These are phyloP conservation scores for Rhizoctonia solani DNA, from an alignment of 1,284 basidiomycete genomes.

Conservation along the genomic window DNA sequence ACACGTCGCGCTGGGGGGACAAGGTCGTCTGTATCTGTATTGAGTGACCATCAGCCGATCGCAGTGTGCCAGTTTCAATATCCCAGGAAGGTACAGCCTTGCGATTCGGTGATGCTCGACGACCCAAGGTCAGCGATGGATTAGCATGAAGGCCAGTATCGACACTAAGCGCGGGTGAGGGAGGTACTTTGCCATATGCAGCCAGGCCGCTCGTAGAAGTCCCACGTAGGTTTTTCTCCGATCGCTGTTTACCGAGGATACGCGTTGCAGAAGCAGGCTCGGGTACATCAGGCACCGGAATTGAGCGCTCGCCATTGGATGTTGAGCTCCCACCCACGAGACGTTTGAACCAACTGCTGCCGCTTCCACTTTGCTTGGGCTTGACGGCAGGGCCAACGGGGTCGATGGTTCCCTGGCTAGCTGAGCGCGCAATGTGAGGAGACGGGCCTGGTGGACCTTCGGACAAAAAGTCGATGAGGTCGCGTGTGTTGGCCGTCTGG, in stretches of 20 bases:
- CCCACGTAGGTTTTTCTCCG: constrained; percentile 3
- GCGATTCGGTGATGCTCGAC: constrained; percentile 17
- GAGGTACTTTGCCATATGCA: neutral
- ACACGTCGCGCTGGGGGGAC: constrained; percentile 1
- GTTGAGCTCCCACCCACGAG: constrained; percentile 12
- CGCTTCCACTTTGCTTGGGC: neutral
- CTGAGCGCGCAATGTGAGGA: constrained; percentile 25
- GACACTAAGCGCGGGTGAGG: constrained; percentile 18
- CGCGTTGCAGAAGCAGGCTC: neutral
- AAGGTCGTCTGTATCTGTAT: neutral
- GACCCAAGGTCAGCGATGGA: neutral
- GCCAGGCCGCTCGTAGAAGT: neutral
- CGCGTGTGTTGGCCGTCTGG: constrained; percentile 51
- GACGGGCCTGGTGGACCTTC: constrained; percentile 59
- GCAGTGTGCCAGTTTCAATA: neutral
- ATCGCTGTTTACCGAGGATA: constrained; percentile 9
- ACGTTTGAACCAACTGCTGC: constrained; percentile 18
- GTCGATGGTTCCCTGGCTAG: constrained; percentile 15
- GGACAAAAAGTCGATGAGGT: constrained; percentile 68
- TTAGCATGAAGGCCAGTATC: constrained; percentile 6
- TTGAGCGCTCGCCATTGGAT: neutral
- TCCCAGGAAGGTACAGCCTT: constrained; percentile 28
- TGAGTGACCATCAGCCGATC: neutral
- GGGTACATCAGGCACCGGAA: constrained; percentile 14
- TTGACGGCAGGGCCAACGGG: neutral